Conservation (phyloP, 2,329 filamentous ascomycete genomes). For the Fusarium austroafricanum region DNA sequence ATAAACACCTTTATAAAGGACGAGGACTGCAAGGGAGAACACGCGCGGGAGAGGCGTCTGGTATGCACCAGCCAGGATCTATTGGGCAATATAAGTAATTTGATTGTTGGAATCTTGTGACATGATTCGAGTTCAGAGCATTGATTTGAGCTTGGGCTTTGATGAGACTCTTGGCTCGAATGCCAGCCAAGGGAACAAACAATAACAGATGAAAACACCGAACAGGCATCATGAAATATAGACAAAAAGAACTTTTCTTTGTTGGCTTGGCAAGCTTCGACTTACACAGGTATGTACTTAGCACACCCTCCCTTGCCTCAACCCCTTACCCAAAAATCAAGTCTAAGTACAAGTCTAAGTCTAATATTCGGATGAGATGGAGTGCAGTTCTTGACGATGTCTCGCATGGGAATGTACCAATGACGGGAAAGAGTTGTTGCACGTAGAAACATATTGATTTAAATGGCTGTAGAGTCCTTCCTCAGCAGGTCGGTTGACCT, state of each 20-base stretch:
- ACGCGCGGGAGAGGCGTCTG: constrained; percentile 20
- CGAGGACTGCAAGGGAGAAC: constrained; percentile 11
- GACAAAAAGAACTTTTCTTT: neutral
- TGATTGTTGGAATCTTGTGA: constrained; percentile 7
- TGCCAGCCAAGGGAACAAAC: neutral
- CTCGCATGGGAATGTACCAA: constrained; percentile 1
- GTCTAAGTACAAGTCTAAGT: constrained; percentile 19
- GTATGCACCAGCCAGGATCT: constrained; percentile 8
- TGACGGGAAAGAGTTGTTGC: constrained; percentile 14
- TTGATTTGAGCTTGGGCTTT: neutral
- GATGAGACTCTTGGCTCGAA: neutral
- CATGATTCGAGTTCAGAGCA: neutral
- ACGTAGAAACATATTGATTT: constrained; percentile 11
- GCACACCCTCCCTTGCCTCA: constrained; percentile 10
- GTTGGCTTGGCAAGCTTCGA: neutral
- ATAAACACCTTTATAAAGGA: constrained; percentile 6
- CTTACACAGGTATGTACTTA: constrained; percentile 2
- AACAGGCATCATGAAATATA: neutral
- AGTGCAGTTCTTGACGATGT: neutral
- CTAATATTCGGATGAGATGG: neutral
- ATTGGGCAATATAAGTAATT: neutral
- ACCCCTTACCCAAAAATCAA: constrained; percentile 3
- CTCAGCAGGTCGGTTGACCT: too few species aligned
- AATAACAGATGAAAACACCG: neutral
- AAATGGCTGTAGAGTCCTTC: neutral